Percentiles rank a stretch among this genome's conserved stretches.
phyloP scores from a whole-genome alignment of 768 basidiomycete species.

The Lactarius sanguifluus region DNA sequence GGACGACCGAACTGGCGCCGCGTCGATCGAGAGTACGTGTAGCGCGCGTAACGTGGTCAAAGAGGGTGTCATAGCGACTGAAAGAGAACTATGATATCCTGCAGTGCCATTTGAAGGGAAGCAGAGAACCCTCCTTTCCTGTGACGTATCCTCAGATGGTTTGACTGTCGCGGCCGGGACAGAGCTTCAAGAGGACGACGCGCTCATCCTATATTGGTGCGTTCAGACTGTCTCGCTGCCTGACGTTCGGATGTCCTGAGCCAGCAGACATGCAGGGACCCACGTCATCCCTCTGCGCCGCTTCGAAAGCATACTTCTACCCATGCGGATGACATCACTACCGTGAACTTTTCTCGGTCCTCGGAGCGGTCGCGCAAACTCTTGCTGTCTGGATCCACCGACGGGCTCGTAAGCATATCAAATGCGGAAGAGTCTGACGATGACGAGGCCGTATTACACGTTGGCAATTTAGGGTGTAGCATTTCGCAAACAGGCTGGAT shows the following conservation, averaged over 20 bases:
- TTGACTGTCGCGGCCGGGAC: conserved; percentile 79
- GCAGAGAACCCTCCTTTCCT: conserved; percentile 54
- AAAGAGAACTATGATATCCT: conserved; percentile 32
- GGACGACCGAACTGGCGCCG: conserved; percentile 61
- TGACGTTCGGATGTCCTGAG: conserved; percentile 8
- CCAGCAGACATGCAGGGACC: conserved; percentile 60
- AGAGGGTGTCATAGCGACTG: conserved; percentile 39
- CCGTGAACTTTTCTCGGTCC: conserved; percentile 49
- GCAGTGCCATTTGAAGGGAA: conserved; percentile 52
- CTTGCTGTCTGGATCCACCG: conserved; percentile 80
- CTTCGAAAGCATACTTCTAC: conserved; percentile 78
- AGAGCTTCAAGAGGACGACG: conserved; percentile 77
- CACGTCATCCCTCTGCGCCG: conserved; percentile 68
- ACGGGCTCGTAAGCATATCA: conserved; percentile 76
- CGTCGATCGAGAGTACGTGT: conserved; percentile 60
- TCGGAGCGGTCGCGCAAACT: conserved; percentile 31
- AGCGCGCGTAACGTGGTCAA: background rate
- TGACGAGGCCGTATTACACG: conserved; percentile 78
- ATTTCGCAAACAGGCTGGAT: conserved; percentile 77
- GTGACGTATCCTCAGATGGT: conserved; percentile 70
- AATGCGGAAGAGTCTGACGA: conserved; percentile 77
- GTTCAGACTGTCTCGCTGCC: conserved; percentile 23
- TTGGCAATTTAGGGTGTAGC: conserved; percentile 86
- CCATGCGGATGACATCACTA: conserved; percentile 92
- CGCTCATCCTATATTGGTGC: conserved; percentile 82